Evolutionary conservation across 2,329 filamentous ascomycete genomes (phyloP), one percentile per base, ranked within the genome.

Genomic region (Alternaria sp.): DNA sequence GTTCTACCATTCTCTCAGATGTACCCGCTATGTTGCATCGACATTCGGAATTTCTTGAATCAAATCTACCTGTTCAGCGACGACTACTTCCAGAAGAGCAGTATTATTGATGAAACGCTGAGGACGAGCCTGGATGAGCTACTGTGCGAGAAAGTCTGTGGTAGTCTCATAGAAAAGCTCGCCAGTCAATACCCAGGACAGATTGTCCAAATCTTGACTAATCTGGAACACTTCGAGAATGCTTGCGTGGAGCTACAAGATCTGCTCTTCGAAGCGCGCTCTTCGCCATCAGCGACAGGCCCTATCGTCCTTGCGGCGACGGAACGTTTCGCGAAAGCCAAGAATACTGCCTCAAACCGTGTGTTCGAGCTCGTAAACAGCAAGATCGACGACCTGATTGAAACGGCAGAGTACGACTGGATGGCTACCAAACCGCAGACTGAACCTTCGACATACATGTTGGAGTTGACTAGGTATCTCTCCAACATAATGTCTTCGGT

Each of bases 321-420:
- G 0, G 90, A 93, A 67, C 87, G 92, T 61, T 99, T 99, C 78
- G 86, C 89, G 41, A 89, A 86, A 71, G 94, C 97, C 75, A 97
- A 97, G 81, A 97, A 98, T 81, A 93, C 91, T 2, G 95, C 95
- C 0, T 94, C 97, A 76, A 97, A 97, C 81, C 91, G 96, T 34
- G 98, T 99, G 59, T 99, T 99, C 74, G 96, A 99, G 80, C 86
- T 99, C 0, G 95, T 99, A 65, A 98, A 99, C 81, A 96, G 92
- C 59, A 99, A 99, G 82, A 98, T 99, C 71, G 94, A 98, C 74
- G 95, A 99, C 76, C 86, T 99, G 11, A 92, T 99, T 56, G 94
- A 97, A 71, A 98, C 94, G 0, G 94, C 95, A 32, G 95, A 99
- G 80, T 99, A 99, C 76, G 93, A 98, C 78, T 99, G 95, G 86